Conservation (phyloP, 108 stramenopile species). For the Discostella stelligeroides region DNA sequence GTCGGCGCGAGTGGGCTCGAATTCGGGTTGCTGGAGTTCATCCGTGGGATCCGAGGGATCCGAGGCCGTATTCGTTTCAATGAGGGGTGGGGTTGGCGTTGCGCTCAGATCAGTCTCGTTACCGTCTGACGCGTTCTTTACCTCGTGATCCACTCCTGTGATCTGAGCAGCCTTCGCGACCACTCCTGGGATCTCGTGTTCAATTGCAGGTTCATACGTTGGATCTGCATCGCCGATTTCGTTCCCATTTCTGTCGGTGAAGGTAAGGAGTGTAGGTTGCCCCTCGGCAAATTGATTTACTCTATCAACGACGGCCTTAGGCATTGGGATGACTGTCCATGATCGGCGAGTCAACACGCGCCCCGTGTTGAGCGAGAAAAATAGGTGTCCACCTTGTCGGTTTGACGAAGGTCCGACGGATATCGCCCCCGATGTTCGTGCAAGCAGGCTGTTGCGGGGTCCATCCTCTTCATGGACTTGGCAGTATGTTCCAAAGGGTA, state of each 20-base stretch:
- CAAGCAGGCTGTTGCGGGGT: conserved; percentile 1
- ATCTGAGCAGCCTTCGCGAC: not conserved
- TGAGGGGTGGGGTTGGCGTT: too few relatives aligned
- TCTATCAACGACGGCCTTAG: not conserved
- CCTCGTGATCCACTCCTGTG: conserved; percentile 7
- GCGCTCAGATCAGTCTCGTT: too few relatives aligned
- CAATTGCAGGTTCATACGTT: not conserved
- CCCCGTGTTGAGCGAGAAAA: conserved; percentile 8
- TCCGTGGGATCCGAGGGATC: too few relatives aligned
- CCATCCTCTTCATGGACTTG: conserved; percentile 20
- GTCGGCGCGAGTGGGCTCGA: too few relatives aligned
- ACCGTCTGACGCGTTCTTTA: too few relatives aligned
- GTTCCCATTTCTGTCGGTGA: not conserved
- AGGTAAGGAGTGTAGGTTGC: not conserved
- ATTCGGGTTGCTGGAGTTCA: too few relatives aligned
- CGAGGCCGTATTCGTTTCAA: too few relatives aligned
- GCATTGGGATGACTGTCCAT: not conserved
- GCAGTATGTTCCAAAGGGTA: conserved; percentile 8
- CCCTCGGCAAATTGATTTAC: not conserved
- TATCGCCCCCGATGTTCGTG: conserved; percentile 11
- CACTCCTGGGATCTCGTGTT: conserved; percentile 3
- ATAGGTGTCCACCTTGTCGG: conserved; percentile 7
- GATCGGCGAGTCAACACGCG: not conserved
- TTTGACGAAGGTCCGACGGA: conserved; percentile 12
- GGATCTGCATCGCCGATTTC: not conserved